These are phyloP conservation scores for Zasmidium citrigriseum DNA, from an alignment of 2,329 filamentous ascomycete species.

Conservation along the genomic window DNA sequence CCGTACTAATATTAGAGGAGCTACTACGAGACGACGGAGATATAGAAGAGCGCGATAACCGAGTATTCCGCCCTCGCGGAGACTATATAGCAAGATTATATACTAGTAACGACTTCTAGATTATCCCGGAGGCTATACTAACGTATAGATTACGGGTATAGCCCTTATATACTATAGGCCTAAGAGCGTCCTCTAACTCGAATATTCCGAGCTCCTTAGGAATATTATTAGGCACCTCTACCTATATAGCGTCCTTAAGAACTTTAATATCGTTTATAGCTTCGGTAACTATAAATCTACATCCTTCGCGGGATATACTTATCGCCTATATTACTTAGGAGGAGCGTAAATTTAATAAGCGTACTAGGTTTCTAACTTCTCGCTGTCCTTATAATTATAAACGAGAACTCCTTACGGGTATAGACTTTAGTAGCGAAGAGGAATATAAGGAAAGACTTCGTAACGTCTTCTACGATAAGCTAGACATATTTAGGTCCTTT, in stretches of 20 bases:
- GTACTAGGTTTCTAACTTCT: neutral
- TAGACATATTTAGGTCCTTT: neutral
- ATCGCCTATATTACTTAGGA: neutral
- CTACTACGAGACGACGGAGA: neutral
- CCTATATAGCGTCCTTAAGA: too few relatives aligned
- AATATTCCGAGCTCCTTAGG: too few relatives aligned
- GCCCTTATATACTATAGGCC: too few relatives aligned
- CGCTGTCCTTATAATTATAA: neutral
- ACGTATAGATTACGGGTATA: neutral
- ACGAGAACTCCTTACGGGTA: neutral
- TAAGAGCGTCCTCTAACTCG: too few relatives aligned
- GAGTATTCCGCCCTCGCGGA: neutral
- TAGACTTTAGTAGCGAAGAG: neutral
- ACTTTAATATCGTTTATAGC: too few relatives aligned
- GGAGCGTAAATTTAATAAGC: neutral
- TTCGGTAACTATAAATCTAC: too few relatives aligned
- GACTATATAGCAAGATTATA: neutral
- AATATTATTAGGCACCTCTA: too few relatives aligned
- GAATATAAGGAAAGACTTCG: neutral
- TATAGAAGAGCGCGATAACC: neutral
- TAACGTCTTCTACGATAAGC: neutral
- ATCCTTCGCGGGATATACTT: too few relatives aligned
- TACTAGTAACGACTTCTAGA: neutral
- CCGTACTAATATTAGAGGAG: too few relatives aligned
- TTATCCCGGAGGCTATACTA: neutral